phyloP scores from a whole-genome alignment of 257 asterid genomes.

The Rehmannia glutinosa region DNA sequence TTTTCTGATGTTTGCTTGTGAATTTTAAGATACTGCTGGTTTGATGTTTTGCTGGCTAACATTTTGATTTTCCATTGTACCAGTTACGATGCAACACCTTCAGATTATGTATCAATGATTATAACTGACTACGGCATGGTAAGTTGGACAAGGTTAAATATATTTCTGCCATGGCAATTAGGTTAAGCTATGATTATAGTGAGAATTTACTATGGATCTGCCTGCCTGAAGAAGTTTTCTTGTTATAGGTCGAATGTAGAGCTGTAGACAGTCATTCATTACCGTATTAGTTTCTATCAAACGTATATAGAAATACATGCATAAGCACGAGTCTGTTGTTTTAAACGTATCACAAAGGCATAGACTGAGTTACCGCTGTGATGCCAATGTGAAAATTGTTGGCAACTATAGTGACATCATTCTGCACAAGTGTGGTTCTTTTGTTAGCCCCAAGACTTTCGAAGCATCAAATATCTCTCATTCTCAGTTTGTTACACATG shows the following conservation, averaged over 20 bases:
- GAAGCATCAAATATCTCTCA: not conserved
- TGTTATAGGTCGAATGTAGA: not conserved
- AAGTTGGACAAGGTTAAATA: conserved; percentile 26
- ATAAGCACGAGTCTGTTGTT: not conserved
- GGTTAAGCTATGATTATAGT: too few relatives aligned
- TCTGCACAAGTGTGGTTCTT: not conserved
- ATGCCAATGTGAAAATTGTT: too few relatives aligned
- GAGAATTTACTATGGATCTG: too few relatives aligned
- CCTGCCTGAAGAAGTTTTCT: not conserved
- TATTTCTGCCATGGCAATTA: too few relatives aligned
- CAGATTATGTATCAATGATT: conserved; percentile 81
- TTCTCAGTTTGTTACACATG: not conserved
- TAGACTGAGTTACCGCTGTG: not conserved
- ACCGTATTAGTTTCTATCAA: not conserved
- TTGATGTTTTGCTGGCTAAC: conserved; percentile 9
- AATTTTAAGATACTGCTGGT: conserved; percentile 1
- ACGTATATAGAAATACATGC: not conserved
- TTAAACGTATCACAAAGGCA: not conserved
- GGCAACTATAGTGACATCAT: too few relatives aligned
- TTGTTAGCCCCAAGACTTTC: not conserved
- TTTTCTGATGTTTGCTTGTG: conserved; percentile 1
- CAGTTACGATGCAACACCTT: conserved; percentile 88
- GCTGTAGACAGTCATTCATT: not conserved
- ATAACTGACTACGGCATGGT: conserved; percentile 94
- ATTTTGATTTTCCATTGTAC: conserved; percentile 19